Conservation (phyloP, 78 protist genomes). For the Creolimax fragrantissima region DNA sequence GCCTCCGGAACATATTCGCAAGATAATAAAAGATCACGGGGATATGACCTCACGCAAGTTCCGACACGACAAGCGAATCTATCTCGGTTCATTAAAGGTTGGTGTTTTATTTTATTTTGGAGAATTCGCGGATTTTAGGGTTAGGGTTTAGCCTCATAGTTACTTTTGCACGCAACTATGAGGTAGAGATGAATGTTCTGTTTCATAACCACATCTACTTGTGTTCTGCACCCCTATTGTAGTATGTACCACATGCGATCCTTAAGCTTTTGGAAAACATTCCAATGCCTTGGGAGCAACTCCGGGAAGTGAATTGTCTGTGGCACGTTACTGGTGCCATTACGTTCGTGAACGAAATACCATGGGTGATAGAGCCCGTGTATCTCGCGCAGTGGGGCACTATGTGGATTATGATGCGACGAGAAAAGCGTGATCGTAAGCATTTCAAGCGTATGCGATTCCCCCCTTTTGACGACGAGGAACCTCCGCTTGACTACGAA, state of each 20-base stretch:
- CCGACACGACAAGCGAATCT: constrained; percentile 92
- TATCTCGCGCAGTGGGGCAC: constrained; percentile 98
- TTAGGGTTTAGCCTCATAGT: no score
- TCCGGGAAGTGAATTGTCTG: constrained; percentile 77
- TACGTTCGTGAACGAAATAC: constrained; percentile 97
- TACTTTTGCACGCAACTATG: no score
- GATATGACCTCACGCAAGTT: constrained; percentile 88
- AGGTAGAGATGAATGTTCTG: no score
- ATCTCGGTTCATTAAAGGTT: constrained; percentile 94
- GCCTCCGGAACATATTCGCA: constrained; percentile 97
- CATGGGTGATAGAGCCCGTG: constrained; percentile 95
- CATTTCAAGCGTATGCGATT: constrained; percentile 96
- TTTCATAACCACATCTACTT: no score
- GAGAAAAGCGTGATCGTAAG: constrained; percentile 96
- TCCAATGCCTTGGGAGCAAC: constrained; percentile 98
- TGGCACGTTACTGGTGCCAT: constrained; percentile 98
- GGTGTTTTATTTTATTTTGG: background rate
- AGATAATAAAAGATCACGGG: constrained; percentile 96
- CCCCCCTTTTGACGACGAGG: constrained; percentile 96
- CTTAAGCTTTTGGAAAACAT: constrained; percentile 97
- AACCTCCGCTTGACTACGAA: constrained; percentile 98
- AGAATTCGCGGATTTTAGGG: no score
- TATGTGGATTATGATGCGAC: constrained; percentile 98
- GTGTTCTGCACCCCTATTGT: no score
- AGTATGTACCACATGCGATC: constrained; percentile 95